These are phyloP conservation scores for Selaginella moellendorffii DNA, from an alignment of 75 land plant species.

Conservation along the genomic window DNA sequence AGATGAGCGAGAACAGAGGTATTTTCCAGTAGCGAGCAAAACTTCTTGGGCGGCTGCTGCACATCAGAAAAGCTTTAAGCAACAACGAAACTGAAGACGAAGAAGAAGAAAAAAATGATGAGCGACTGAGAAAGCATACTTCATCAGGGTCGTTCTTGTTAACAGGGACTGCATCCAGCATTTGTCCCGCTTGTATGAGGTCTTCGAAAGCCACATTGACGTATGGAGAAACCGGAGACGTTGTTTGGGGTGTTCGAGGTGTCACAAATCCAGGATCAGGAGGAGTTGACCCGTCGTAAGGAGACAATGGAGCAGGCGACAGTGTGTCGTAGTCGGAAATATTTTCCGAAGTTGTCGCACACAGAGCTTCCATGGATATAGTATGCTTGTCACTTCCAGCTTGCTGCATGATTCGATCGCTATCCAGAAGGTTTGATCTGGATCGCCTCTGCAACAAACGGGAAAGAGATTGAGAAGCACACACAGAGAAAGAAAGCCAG, in stretches of 20 bases:
- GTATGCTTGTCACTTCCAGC: too few relatives aligned
- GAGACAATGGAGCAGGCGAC: not conserved
- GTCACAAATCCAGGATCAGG: not conserved
- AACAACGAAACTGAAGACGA: too few relatives aligned
- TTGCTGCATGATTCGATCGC: too few relatives aligned
- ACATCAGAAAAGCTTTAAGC: too few relatives aligned
- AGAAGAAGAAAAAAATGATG: not conserved
- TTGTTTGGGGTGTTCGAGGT: not conserved
- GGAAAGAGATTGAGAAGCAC: too few relatives aligned
- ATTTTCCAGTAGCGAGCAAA: slow-evolving; percentile 8
- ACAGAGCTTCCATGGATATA: too few relatives aligned
- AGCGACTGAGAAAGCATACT: not conserved
- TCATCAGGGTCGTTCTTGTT: too few relatives aligned
- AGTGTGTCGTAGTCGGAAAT: not conserved
- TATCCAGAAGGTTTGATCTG: too few relatives aligned
- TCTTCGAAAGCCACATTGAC: not conserved
- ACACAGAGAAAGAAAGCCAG: too few relatives aligned
- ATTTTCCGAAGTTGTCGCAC: too few relatives aligned
- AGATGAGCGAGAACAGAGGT: slow-evolving; percentile 19
- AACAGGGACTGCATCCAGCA: not conserved
- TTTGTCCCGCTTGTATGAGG: not conserved
- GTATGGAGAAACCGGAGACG: not conserved
- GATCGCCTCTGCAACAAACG: too few relatives aligned
- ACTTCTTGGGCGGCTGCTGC: not conserved
- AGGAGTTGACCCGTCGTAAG: not conserved